Evolutionary conservation across 148 eudicot genomes (phyloP), one percentile per base, ranked within the genome.

Genomic region (Vaccinium macrocarpon): DNA sequence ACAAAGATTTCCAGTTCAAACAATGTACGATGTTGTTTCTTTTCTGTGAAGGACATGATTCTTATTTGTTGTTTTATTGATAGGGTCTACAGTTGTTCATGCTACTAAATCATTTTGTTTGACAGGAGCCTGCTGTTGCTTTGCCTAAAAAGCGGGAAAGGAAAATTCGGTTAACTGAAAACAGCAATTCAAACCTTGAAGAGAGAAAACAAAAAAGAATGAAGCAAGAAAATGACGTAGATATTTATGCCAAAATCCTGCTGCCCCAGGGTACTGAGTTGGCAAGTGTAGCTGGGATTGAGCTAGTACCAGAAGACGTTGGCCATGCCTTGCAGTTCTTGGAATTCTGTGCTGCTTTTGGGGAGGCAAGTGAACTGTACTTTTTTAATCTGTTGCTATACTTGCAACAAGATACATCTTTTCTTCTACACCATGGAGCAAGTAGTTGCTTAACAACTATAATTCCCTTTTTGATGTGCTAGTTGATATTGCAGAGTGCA

Each of bases 271-370:
- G 98, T n/a, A 86, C 85, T 52, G 88, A 89, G 88, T 68, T 97
- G 86, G 85, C 89, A 48, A 90, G 80, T 83, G 88, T 97, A 32
- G 87, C 88, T 88, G 93, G 90, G 23, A 85, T 92, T 84, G 96
- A 92, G 49, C 81, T 97, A 66, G 87, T 66, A 55, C 89, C 93
- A 52, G 90, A 92, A 83, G 98, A 93, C 76, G 90, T 82, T 84
- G 99, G 99, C 19, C 89, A 95, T 86, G 96, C 91, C 19, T 87
- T 96, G 88, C 98, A 96, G 66, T 93, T 94, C 80, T 71, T 94
- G 76, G 97, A 96, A 87, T 96, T 96, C 75, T 96, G 98, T 90
- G 85, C 94, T 76, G 87, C 91, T 73, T 97, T 97, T 89, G 92
- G 92, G 27, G 90, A 93, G 99, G 99, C 90, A 90, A 89, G 83